Conservation (phyloP, 83 land plant species). For the Picea mariana region DNA sequence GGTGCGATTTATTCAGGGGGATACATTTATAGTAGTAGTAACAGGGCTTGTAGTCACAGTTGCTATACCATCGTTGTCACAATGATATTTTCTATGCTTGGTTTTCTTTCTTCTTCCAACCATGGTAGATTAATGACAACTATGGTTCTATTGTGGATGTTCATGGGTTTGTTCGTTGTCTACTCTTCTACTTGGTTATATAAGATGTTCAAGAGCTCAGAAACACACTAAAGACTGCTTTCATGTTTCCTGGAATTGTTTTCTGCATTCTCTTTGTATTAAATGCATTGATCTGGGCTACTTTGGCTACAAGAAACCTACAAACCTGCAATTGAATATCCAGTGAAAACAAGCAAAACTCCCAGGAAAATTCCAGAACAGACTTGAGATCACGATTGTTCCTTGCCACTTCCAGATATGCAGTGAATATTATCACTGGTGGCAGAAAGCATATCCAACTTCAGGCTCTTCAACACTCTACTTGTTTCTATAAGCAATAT, state of each 20-base stretch:
- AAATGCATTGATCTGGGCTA: too few relatives aligned
- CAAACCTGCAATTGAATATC: conserved; percentile 69
- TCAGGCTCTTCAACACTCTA: too few relatives aligned
- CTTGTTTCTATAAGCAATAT: too few relatives aligned
- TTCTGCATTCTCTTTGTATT: conserved; percentile 73
- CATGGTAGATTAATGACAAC: conserved; percentile 87
- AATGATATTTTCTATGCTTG: conserved; percentile 82
- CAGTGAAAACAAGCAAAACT: conserved; percentile 68
- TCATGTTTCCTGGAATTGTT: too few relatives aligned
- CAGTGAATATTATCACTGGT: too few relatives aligned
- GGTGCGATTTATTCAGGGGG: conserved; percentile 74
- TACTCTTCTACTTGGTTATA: conserved; percentile 71
- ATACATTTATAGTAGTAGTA: conserved; percentile 54
- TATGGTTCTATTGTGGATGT: conserved; percentile 85
- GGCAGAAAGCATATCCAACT: too few relatives aligned
- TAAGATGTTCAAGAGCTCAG: conserved; percentile 81
- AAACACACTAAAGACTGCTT: conserved; percentile 68
- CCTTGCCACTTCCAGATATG: too few relatives aligned
- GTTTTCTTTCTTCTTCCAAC: conserved; percentile 79
- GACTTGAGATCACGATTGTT: conserved; percentile 24
- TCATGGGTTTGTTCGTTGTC: conserved; percentile 89
- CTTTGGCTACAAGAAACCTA: conserved; percentile 54
- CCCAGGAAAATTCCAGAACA: conserved; percentile 64
- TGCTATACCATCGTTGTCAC: conserved; percentile 65
- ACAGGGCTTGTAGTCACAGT: conserved; percentile 61